Evolutionary conservation across 257 asterid species (phyloP).

Genomic region (Nicotiana benthamiana): DNA sequence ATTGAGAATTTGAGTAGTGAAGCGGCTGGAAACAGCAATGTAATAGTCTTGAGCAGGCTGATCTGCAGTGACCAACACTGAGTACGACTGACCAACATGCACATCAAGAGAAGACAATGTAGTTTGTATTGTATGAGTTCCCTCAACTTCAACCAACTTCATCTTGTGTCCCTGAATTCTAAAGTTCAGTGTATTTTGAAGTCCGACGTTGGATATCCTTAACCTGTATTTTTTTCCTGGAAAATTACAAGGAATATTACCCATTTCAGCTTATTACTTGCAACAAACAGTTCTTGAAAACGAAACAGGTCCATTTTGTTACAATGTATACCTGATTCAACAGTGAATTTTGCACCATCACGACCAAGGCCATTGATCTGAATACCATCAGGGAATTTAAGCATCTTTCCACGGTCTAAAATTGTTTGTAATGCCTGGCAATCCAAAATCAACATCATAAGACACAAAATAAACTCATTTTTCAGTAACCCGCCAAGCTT

Average conservation of each 20-base stretch:
- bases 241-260: conserved; percentile 22
- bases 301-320: conserved; percentile 2
- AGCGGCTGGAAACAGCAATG: conserved; percentile 46
- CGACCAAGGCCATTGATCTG: conserved; percentile 55
- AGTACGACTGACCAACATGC: conserved; percentile 67
- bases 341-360: conserved; percentile 29
- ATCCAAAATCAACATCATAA: background rate
- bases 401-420: conserved; percentile 42
- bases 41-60: conserved; percentile 44
- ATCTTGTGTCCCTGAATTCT: conserved; percentile 54
- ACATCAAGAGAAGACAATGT: conserved; percentile 43
- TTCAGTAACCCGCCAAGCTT: conserved; percentile 14
- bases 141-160: conserved; percentile 70
- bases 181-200: conserved; percentile 39
- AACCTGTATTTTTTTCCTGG: conserved; percentile 70
- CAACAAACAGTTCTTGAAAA: background rate
- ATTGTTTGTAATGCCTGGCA: conserved; percentile 31
- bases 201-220: conserved; percentile 64
- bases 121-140: conserved; percentile 59
- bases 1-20: conserved; percentile 30
- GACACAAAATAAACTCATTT: background rate
- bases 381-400: conserved; percentile 37
- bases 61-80: conserved; percentile 57
- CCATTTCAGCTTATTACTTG: background rate
- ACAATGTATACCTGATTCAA: conserved; percentile 27